Conservation (phyloP, 2,329 filamentous ascomycete species). For the Sclerotinia minor region DNA sequence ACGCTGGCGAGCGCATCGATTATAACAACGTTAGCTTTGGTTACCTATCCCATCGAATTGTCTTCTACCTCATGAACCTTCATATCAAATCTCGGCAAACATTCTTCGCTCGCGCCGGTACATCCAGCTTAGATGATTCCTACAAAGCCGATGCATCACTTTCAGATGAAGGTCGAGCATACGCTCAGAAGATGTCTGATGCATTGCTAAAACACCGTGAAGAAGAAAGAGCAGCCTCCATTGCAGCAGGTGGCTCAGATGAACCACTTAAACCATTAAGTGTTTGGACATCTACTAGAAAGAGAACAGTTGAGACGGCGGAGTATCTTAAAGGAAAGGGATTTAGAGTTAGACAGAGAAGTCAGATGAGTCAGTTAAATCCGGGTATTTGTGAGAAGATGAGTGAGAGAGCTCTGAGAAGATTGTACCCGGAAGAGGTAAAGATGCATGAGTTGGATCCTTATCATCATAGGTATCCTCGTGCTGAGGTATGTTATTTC, state of each 20-base stretch:
- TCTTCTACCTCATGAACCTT: conserved; percentile 96
- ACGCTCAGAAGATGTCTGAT: conserved; percentile 83
- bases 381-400: conserved; percentile 95
- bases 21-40: conserved; percentile 98
- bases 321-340: conserved; percentile 76
- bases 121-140: conserved; percentile 82
- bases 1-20: conserved; percentile 86
- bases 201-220: conserved; percentile 80
- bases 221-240: conserved; percentile 70
- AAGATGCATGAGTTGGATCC: conserved; percentile 91
- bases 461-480: conserved; percentile 93
- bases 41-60: conserved; percentile 93
- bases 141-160: conserved; percentile 90
- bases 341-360: conserved; percentile 85
- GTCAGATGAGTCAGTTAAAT: conserved; percentile 96
- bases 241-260: conserved; percentile 66
- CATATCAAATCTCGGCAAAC: conserved; percentile 95
- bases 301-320: conserved; percentile 87
- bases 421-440: conserved; percentile 86
- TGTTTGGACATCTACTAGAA: conserved; percentile 92
- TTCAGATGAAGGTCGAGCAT: conserved; percentile 75
- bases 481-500: conserved; percentile 71
- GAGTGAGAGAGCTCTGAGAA: conserved; percentile 76
- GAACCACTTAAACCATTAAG: conserved; percentile 75
- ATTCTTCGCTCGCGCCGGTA: conserved; percentile 87